These are phyloP conservation scores for Torulaspora franciscae DNA, from an alignment of 805 yeast species.

Conservation along the genomic window DNA sequence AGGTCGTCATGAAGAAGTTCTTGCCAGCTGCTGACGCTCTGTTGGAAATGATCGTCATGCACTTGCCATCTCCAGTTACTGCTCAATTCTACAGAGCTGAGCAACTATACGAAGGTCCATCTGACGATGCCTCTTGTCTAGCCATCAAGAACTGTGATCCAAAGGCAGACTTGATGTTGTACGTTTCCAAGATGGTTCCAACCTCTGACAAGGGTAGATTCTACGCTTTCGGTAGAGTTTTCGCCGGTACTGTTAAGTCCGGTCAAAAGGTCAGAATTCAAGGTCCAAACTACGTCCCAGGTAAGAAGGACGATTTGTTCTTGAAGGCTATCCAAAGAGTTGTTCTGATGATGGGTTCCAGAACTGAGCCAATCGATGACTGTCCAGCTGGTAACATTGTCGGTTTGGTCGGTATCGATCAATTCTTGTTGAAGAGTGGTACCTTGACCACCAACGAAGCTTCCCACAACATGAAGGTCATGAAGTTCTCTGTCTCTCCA, in stretches of 20 bases:
- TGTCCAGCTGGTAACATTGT: conserved; percentile 99
- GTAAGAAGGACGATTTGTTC: conserved; percentile 97
- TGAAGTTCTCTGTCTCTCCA: conserved; percentile 99
- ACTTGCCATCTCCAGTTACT: conserved; percentile 99
- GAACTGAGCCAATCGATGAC: conserved; percentile 96
- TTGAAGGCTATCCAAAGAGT: conserved; percentile 97
- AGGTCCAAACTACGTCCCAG: conserved; percentile 99
- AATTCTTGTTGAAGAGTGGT: conserved; percentile 99
- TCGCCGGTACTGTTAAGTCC: conserved; percentile 98
- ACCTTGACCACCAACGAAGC: conserved; percentile 94
- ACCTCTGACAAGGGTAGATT: conserved; percentile 99
- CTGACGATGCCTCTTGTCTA: conserved; percentile 81
- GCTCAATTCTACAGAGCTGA: conserved; percentile 99
- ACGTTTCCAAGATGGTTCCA: conserved; percentile 99
- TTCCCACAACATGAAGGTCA: conserved; percentile 99
- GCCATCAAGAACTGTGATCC: conserved; percentile 99
- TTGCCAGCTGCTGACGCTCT: conserved; percentile 99
- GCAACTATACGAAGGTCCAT: conserved; percentile 98
- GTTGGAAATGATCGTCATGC: conserved; percentile 96
- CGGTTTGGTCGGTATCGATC: conserved; percentile 99
- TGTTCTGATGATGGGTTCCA: conserved; percentile 99
- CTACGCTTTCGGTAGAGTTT: conserved; percentile 99
- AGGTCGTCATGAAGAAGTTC: conserved; percentile 99
- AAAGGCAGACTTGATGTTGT: conserved; percentile 94
- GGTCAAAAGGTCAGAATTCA: conserved; percentile 99